A percentile compares a stretch with the other conserved stretches of the same genome.
Evolutionary conservation across 75 land plant species (phyloP).

Genomic region (Picea glauca): DNA sequence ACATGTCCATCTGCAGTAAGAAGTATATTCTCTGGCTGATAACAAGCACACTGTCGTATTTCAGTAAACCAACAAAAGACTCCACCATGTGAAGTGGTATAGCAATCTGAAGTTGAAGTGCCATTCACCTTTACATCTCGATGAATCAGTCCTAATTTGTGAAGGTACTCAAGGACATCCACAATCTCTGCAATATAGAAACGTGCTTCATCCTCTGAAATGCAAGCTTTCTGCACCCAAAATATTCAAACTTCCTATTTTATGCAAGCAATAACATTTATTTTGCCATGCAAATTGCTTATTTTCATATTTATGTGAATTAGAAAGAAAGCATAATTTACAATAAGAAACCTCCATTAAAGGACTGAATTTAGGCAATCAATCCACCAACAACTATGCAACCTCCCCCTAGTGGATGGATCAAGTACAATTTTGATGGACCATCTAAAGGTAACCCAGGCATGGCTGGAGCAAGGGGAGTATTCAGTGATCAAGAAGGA

Average conservation of each 20-base stretch:
- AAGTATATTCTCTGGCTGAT: conserved; percentile 96
- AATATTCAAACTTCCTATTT: neutral
- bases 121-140: conserved; percentile 89
- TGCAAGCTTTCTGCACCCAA: conserved; percentile 68
- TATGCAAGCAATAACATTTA: neutral
- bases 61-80: neutral
- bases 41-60: conserved; percentile 6
- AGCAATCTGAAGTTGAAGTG: neutral
- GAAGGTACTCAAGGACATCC: conserved; percentile 93
- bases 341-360: no score
- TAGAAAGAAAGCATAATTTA: neutral
- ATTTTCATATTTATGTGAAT: neutral
- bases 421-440: no score
- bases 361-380: no score
- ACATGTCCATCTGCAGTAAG: conserved; percentile 91
- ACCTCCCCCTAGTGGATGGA: no score
- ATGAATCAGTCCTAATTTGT: conserved; percentile 86
- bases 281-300: neutral
- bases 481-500: no score
- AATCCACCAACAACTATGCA: no score
- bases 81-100: neutral
- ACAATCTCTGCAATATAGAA: conserved; percentile 96
- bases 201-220: conserved; percentile 80
- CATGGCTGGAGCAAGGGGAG: no score
- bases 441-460: no score